Evolutionary conservation across 768 basidiomycete species (phyloP), one percentile per base, ranked within the genome.

Genomic region (Gymnopilus dilepis): DNA sequence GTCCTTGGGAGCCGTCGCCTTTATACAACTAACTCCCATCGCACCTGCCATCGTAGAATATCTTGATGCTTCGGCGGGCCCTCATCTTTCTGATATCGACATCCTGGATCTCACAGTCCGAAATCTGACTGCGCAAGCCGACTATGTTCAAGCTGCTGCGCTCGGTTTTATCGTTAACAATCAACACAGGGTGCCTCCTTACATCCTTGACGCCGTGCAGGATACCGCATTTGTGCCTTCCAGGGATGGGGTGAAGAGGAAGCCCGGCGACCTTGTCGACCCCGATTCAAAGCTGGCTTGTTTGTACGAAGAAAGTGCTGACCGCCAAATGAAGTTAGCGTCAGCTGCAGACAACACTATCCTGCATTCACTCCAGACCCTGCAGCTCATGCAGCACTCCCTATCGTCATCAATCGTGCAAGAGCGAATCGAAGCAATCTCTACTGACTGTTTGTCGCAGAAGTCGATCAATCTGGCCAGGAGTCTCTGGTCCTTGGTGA

Each of bases 341-440:
- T 65, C 55, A 9, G n/a, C 43, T 1, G 22, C 40, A 0, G 48
- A 68, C 26, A 59, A 56, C 2, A 38, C 17, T 1, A 67, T 75
- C 19, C 56, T 74, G 6, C 50, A 33, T 1, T 45, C 52, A 19
- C 57, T 62, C 4, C 33, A 42, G 0, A 19, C 56, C 28, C 64
- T 77, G 5, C 66, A 63, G 4, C 59, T 83, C 11, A 59, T 81
- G 53, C 64, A 74, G 45, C 56, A 55, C 1, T 47, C 54, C 0
- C 68, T 83, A 9, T 76, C 77, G 0, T 15, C 67, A 0, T 67
- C 69, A 5, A 71, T 79, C 2, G 67, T 78, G 4, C 58, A 59
- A n/a, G 81, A 82, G 24, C 74, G 76, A 0, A 77, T 80, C 30
- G 56, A 65, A 6, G 70, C 68, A 56, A 76, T 81, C 41, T 71